Base-by-base conservation (phyloP, 2,329 filamentous ascomycete genomes). In the Conoideocrella luteorostrata region DNA sequence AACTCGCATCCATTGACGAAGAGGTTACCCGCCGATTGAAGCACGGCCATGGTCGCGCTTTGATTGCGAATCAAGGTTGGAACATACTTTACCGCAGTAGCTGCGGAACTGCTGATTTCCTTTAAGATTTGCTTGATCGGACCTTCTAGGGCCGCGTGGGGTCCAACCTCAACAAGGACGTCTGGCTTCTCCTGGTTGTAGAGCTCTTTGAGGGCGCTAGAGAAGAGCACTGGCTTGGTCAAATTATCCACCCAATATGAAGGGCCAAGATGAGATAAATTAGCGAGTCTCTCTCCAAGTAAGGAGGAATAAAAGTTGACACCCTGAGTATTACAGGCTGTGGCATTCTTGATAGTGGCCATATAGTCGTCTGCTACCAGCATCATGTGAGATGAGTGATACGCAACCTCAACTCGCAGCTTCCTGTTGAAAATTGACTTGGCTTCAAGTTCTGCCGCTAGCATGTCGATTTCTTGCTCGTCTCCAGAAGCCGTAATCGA, bases 311-410 rank as follows among this genome's bases (percentile, higher is more conserved):
- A 68, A 55, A 74, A 74, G 28, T 59, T 55, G 7, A 66, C 62
- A 2, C 42, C 48, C 1, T 62, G 51, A 0, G 60, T 62, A 1
- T 56, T 52, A 4, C 58, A 50, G n/a, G 24, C 28, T 22, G 20
- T 24, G 12, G 49, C 22, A 10, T 52, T 34, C 9, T 48, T 46
- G 29, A 64, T 58, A 2, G 65, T 61, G 1, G 59, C 58, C n/a
- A 64, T 55, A 48, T 77, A 77, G 4, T 70, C 67, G 7, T 71
- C 66, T 2, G 72, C 70, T 1, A 76, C 62, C 2, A 68, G 56
- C 41, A 69, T 64, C 74, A 78, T 77, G 49, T 76, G 72, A 29
- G 69, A 62, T 0, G 74, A 78, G 51, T 78, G 75, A 29, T 78
- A 78, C 0, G 74, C 74, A 7, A 70, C 67, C 10, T 72, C 68